Percentiles rank a stretch among this genome's conserved stretches.
Evolutionary conservation across 352 stramenopile species (phyloP).

Genomic region (Phytophthora tentaculata): DNA sequence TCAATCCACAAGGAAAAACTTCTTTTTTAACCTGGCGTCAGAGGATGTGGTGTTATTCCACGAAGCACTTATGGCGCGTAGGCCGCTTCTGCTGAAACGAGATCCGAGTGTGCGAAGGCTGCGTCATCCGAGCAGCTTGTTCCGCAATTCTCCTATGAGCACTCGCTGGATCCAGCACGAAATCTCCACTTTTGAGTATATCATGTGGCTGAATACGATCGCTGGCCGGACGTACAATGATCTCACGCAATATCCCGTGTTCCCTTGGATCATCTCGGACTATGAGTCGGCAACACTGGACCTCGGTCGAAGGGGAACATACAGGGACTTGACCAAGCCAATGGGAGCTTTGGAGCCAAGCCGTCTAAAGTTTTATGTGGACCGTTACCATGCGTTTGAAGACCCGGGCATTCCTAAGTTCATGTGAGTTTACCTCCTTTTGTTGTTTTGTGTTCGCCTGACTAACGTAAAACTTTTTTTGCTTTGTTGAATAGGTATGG

Average conservation of each 20-base stretch:
- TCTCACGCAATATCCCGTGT: slow-evolving; percentile 97
- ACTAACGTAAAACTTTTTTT: slow-evolving; percentile 13
- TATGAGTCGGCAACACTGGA: slow-evolving; percentile 84
- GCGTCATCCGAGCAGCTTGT: slow-evolving; percentile 81
- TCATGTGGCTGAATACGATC: slow-evolving; percentile 93
- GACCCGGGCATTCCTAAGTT: slow-evolving; percentile 90
- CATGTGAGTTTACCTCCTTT: slow-evolving; percentile 55
- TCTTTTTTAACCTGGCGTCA: slow-evolving; percentile 80
- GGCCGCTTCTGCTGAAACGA: slow-evolving; percentile 66
- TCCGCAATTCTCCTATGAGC: slow-evolving; percentile 79
- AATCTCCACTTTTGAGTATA: slow-evolving; percentile 97
- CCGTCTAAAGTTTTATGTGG: slow-evolving; percentile 93
- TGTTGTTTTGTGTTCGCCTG: background rate
- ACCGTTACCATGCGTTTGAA: slow-evolving; percentile 93
- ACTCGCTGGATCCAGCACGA: slow-evolving; percentile 81
- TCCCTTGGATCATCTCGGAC: slow-evolving; percentile 91
- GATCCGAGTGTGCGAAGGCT: slow-evolving; percentile 80
- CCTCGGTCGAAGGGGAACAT: slow-evolving; percentile 77
- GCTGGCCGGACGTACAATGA: slow-evolving; percentile 92
- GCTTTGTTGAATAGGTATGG: slow-evolving; percentile 67
- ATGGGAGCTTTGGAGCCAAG: slow-evolving; percentile 96
- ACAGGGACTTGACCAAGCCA: slow-evolving; percentile 97
- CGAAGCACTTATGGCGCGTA: slow-evolving; percentile 64
- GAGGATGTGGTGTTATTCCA: slow-evolving; percentile 69
- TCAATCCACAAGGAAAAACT: slow-evolving; percentile 84